Evolutionary conservation across 441 rosid species (phyloP), one percentile per base, ranked within the genome.

Genomic region (Populus hybrid): DNA sequence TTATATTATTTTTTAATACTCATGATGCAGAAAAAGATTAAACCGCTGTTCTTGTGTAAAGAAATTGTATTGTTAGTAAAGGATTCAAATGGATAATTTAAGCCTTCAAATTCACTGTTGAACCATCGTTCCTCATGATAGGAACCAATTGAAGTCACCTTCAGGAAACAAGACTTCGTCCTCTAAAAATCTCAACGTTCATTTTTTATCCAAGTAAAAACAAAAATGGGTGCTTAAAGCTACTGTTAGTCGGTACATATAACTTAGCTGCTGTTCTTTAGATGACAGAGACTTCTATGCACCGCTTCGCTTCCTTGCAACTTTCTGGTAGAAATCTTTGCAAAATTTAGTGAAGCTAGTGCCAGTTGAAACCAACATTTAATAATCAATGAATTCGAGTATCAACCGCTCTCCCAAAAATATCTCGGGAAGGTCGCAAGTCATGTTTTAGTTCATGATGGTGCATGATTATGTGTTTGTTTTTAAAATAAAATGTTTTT

Each of bases 261-360:
- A 88, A 89, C 90, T 87, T 87, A 35, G 76, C 72, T 73, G 82
- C 64, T 86, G 89, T 74, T 89, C 86, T 63, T 78, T 85, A 19
- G 66, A 65, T 8, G 88, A 76, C 46, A 82, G 32, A 70, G 70
- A n/a, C 72, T 79, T 85, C 67, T 89, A 88, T 5, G 76, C 34
- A 26, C 32, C 42, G 42, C 42, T 38, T 38, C 76, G 61, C 75
- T 72, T 79, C 72, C 78, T 79, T 76, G 77, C 38, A 75, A 76
- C 72, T 79, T 85, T 71, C 23, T 84, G 36, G 32, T 64, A 66
- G 84, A 71, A 89, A 88, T 86, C 78, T 57, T 83, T 59, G 67
- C 30, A 10, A 75, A 57, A 63, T 46, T 70, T 50, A 69, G n/a
- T 12, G 24, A 34, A 74, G 69, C 67, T 26, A 12, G 35, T 40